These are phyloP conservation scores for Purshia tridentata DNA, from an alignment of 306 rosid species.

Conservation along the genomic window DNA sequence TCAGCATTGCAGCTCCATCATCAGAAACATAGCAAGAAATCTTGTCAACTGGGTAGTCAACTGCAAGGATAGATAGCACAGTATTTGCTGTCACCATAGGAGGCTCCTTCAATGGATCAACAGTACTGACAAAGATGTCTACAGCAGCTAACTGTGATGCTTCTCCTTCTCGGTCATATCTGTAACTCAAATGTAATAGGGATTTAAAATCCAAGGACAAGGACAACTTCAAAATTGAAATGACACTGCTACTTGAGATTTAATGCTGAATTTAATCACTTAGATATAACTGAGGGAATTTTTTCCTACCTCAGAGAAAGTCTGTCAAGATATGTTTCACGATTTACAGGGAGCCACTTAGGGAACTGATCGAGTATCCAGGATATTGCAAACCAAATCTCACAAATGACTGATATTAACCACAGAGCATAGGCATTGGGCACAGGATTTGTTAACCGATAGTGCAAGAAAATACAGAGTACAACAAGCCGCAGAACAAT, in stretches of 20 bases:
- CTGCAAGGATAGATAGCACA: conserved; percentile 87
- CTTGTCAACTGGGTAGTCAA: conserved; percentile 96
- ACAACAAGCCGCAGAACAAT: conserved; percentile 81
- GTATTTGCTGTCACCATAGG: conserved; percentile 98
- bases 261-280: neutral
- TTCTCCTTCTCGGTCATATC: conserved; percentile 96
- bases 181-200: conserved; percentile 34
- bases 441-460: conserved; percentile 94
- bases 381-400: conserved; percentile 95
- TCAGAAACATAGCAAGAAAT: conserved; percentile 98
- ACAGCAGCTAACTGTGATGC: conserved; percentile 91
- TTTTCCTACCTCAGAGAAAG: conserved; percentile 68
- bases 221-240: conserved; percentile 8
- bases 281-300: neutral
- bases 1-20: conserved; percentile 97
- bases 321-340: conserved; percentile 94
- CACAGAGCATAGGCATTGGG: conserved; percentile 80
- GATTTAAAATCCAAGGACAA: conserved; percentile 27
- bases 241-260: neutral
- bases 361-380: conserved; percentile 99
- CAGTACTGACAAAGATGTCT: conserved; percentile 96
- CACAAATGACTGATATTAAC: conserved; percentile 92
- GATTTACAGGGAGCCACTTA: conserved; percentile 96
- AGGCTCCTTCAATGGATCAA: conserved; percentile 94
- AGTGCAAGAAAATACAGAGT: conserved; percentile 85